These are phyloP conservation scores for Tulasnella sp. DNA, from an alignment of 768 basidiomycete genomes.

Conservation along the genomic window DNA sequence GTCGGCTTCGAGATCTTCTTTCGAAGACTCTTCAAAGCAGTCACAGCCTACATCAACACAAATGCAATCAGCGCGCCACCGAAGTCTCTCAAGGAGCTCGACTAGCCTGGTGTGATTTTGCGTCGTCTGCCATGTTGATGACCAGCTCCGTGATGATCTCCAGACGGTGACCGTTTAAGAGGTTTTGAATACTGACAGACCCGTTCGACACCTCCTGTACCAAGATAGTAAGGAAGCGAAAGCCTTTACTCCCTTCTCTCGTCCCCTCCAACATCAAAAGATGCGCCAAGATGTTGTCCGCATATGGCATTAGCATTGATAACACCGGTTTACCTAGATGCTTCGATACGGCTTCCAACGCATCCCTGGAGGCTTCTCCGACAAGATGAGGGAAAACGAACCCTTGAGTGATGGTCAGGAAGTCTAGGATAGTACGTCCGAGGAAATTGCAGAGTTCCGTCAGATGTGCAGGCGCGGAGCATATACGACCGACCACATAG, in stretches of 20 bases:
- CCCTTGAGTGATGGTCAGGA: conserved; percentile 52
- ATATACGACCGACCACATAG: conserved; percentile 49
- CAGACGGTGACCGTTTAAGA: conserved; percentile 54
- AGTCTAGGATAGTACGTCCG: conserved; percentile 42
- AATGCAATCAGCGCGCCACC: conserved; percentile 38
- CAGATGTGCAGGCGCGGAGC: conserved; percentile 48
- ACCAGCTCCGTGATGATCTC: conserved; percentile 67
- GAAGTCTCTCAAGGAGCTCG: conserved; percentile 39
- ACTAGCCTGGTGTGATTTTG: conserved; percentile 22
- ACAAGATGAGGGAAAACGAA: conserved; percentile 63
- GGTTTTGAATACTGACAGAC: conserved; percentile 35
- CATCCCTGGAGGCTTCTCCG: conserved; percentile 45
- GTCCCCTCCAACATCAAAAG: conserved; percentile 50
- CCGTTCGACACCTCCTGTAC: conserved; percentile 41
- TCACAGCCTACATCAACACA: conserved; percentile 31
- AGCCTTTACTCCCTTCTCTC: conserved; percentile 27
- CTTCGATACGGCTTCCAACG: conserved; percentile 50
- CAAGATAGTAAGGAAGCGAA: conserved; percentile 53
- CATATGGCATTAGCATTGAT: conserved; percentile 45
- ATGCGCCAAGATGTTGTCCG: conserved; percentile 51
- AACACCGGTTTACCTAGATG: conserved; percentile 39
- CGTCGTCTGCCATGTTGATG: conserved; percentile 64
- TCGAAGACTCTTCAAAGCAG: conserved; percentile 24
- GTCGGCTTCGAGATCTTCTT: conserved; percentile 25
- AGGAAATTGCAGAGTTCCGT: conserved; percentile 61